Evolutionary conservation across 2,329 filamentous ascomycete genomes (phyloP).

Genomic region (Sporothrix protearum): DNA sequence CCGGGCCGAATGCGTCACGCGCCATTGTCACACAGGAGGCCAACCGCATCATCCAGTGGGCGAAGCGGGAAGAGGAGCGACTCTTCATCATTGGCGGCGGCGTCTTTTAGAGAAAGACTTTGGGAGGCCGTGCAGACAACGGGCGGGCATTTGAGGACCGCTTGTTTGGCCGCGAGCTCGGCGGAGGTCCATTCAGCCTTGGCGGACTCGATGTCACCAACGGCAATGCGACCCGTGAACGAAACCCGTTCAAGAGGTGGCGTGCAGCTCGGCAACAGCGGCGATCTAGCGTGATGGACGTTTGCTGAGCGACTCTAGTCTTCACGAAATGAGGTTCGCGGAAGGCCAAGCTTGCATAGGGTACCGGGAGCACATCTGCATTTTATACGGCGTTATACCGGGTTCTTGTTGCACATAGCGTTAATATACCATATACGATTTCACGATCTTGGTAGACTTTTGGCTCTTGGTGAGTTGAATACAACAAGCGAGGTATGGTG

Average conservation of each 20-base stretch:
- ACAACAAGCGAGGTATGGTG: neutral
- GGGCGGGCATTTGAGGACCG: neutral
- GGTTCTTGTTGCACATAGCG: constrained; percentile 10
- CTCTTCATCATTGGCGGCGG: constrained; percentile 98
- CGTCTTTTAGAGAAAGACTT: constrained; percentile 55
- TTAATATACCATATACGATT: neutral
- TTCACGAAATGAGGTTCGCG: neutral
- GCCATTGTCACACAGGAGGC: constrained; percentile 75
- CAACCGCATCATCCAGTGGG: constrained; percentile 88
- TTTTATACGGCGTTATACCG: neutral
- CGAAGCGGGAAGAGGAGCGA: constrained; percentile 84
- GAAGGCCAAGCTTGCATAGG: neutral
- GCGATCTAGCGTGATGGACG: neutral
- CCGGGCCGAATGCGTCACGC: constrained; percentile 65
- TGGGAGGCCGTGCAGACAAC: neutral
- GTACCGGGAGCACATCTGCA: neutral
- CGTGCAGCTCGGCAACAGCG: neutral
- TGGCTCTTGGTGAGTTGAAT: neutral
- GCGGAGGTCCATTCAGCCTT: neutral
- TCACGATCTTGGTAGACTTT: neutral
- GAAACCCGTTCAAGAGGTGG: constrained; percentile 6
- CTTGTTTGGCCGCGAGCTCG: neutral
- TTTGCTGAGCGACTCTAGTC: neutral
- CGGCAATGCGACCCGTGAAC: neutral
- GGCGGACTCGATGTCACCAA: neutral